Conservation (phyloP, 108 stramenopile species). For the Nitzschia palea region DNA sequence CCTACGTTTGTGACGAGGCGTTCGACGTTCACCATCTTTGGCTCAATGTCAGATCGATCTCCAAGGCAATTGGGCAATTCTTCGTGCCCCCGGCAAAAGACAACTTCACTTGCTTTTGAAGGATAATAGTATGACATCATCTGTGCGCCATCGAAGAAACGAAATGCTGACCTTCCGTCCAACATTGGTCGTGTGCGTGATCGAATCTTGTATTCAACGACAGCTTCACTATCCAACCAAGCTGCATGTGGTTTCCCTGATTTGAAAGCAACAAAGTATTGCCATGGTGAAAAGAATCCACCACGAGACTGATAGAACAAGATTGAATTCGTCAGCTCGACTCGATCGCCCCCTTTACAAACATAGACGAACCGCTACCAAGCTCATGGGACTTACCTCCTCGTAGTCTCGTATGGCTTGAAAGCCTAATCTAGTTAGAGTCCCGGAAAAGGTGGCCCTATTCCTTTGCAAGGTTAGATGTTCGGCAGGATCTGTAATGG, state of each 20-base stretch:
- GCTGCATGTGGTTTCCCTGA: conserved; percentile 15
- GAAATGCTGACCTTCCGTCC: conserved; percentile 41
- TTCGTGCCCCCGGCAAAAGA: conserved; percentile 36
- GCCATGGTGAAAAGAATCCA: conserved; percentile 57
- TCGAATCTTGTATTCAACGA: conserved; percentile 54
- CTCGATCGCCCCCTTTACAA: too few species aligned
- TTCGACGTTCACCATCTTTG: too few species aligned
- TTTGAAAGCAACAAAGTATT: conserved; percentile 60
- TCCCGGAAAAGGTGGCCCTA: conserved; percentile 49
- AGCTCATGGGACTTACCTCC: conserved; percentile 27
- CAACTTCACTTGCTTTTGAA: conserved; percentile 47
- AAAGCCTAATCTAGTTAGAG: conserved; percentile 52
- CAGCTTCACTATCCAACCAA: conserved; percentile 57
- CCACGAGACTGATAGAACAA: conserved; percentile 39
- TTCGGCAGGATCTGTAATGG: conserved; percentile 37
- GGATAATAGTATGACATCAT: conserved; percentile 64
- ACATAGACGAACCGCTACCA: neutral
- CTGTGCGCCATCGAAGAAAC: conserved; percentile 70
- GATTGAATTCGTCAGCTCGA: too few species aligned
- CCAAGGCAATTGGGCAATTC: conserved; percentile 8
- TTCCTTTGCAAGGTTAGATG: conserved; percentile 46
- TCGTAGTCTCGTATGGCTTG: conserved; percentile 60
- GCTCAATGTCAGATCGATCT: too few species aligned
- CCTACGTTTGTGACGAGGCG: too few species aligned
- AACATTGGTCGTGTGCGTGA: conserved; percentile 41